Conservation (phyloP, 345 rosid genomes). For the Adansonia digitata region DNA sequence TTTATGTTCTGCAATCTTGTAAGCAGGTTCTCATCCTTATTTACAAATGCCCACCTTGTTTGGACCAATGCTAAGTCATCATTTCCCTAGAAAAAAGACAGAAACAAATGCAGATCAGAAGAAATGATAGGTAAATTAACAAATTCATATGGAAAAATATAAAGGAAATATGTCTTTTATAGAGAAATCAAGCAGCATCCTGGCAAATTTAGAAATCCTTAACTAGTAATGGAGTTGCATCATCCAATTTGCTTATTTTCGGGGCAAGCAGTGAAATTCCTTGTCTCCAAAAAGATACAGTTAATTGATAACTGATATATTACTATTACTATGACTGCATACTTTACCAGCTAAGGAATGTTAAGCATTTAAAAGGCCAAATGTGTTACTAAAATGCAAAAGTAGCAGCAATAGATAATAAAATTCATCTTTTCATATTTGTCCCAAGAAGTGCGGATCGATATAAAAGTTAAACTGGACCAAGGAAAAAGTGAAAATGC, state of each 20-base stretch:
- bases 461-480: neutral
- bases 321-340: neutral
- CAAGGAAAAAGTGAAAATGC: neutral
- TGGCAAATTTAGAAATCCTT: neutral
- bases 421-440: neutral
- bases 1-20: constrained; percentile 86
- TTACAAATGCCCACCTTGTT: constrained; percentile 84
- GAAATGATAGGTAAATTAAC: neutral
- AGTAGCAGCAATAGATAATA: neutral
- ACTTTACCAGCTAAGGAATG: neutral
- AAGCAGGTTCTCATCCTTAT: constrained; percentile 89
- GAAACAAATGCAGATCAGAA: neutral
- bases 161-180: neutral
- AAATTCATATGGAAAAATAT: neutral
- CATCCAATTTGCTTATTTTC: neutral
- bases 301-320: neutral
- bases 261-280: neutral
- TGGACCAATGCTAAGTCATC: constrained; percentile 80
- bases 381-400: neutral
- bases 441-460: neutral
- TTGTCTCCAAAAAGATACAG: neutral
- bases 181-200: neutral
- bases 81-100: constrained; percentile 43
- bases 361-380: neutral
- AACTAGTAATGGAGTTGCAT: neutral